A percentile compares a stretch with the other conserved stretches of the same genome.
Conservation (phyloP, 805 yeast species). For the Clavispora phyllophila region DNA sequence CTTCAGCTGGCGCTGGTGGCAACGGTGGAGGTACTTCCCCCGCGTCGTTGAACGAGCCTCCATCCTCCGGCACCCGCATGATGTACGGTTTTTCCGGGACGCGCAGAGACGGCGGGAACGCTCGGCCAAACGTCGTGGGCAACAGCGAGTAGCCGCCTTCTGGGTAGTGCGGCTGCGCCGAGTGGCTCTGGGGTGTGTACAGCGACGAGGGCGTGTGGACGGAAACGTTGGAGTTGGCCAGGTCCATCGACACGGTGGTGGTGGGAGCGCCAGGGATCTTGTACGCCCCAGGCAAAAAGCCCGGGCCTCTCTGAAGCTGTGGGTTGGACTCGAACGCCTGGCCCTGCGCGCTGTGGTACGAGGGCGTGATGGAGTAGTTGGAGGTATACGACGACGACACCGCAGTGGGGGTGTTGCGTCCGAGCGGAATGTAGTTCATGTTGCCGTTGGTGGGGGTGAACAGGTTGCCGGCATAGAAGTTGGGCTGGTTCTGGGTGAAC, state of each 20-base stretch:
- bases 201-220: conserved; percentile 7
- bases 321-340: neutral
- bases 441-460: conserved; percentile 12
- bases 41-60: conserved; percentile 3
- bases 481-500: conserved; percentile 7
- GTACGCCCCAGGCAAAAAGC: conserved; percentile 10
- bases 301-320: conserved; percentile 1
- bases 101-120: conserved; percentile 3
- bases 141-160: conserved; percentile 1
- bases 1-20: neutral
- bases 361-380: conserved; percentile 34
- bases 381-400: conserved; percentile 40
- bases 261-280: conserved; percentile 44
- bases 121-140: neutral
- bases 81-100: neutral
- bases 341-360: conserved; percentile 19
- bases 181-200: neutral
- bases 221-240: conserved; percentile 25
- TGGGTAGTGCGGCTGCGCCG: neutral
- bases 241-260: conserved; percentile 48
- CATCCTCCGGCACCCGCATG: conserved; percentile 3
- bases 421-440: conserved; percentile 33
- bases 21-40: conserved; percentile 10
- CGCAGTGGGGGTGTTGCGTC: conserved; percentile 42
- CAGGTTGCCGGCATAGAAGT: conserved; percentile 7